A percentile compares a stretch with the other conserved stretches of the same genome.
Evolutionary conservation across 768 basidiomycete genomes (phyloP).

Genomic region (Suillus plorans): DNA sequence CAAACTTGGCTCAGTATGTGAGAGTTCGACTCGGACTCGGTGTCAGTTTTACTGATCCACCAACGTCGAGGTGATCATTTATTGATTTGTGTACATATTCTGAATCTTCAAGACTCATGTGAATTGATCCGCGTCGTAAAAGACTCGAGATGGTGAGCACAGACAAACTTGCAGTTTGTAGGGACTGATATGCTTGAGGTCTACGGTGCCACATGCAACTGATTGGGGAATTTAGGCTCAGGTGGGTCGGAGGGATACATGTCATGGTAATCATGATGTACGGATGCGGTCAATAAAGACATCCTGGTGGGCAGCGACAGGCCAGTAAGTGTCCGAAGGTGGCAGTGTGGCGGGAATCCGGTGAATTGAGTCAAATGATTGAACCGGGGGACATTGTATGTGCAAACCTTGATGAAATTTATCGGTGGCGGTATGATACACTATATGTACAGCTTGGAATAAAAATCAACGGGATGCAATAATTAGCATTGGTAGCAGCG

Average conservation of each 20-base stretch:
- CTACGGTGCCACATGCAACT: too few relatives aligned
- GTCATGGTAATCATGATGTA: neutral
- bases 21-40: too few relatives aligned
- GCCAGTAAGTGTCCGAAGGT: neutral
- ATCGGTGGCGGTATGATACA: neutral
- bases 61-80: constrained; percentile 61
- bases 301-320: neutral
- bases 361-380: neutral
- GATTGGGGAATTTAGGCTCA: too few relatives aligned
- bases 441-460: too few relatives aligned
- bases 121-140: constrained; percentile 73
- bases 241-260: neutral
- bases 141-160: neutral
- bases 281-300: neutral
- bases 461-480: too few relatives aligned
- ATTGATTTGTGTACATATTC: constrained; percentile 71
- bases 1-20: constrained; percentile 43
- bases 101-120: constrained; percentile 74
- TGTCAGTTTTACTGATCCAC: constrained; percentile 67
- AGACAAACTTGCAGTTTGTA: too few relatives aligned
- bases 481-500: too few relatives aligned
- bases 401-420: neutral
- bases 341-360: too few relatives aligned
- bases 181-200: too few relatives aligned
- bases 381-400: neutral